phyloP scores from a whole-genome alignment of 2,329 filamentous ascomycete genomes.

The Exserohilum turcica region DNA sequence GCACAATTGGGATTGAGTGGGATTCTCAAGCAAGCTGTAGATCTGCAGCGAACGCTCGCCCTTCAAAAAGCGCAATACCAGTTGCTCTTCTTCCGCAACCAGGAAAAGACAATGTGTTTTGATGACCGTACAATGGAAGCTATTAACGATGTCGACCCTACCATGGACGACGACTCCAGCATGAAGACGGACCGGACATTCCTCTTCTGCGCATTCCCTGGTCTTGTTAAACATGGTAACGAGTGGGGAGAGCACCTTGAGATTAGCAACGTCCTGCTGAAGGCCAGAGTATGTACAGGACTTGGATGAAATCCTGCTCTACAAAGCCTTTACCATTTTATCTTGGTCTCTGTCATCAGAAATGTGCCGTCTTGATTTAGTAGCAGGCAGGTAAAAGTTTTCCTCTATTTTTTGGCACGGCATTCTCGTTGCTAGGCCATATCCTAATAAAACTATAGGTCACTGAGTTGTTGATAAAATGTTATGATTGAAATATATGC shows the following conservation, averaged over 20 bases:
- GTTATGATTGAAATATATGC: no score
- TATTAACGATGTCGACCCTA: conserved; percentile 33
- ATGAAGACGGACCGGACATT: conserved; percentile 22
- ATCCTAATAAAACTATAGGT: no score
- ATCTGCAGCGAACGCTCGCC: conserved; percentile 34
- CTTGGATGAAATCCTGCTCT: no score
- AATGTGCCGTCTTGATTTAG: no score
- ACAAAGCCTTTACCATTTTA: no score
- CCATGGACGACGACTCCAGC: conserved; percentile 31
- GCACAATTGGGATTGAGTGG: conserved; percentile 26
- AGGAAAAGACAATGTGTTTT: conserved; percentile 14
- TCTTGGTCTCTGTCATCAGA: no score
- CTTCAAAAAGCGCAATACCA: conserved; percentile 41
- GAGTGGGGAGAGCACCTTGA: conserved; percentile 34
- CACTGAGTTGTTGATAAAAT: no score
- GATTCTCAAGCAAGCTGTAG: conserved; percentile 32
- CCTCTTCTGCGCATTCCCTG: conserved; percentile 42
- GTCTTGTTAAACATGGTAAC: conserved; percentile 38
- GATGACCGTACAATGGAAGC: conserved; percentile 39
- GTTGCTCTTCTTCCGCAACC: conserved; percentile 30
- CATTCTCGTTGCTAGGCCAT: no score
- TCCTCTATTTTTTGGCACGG: no score
- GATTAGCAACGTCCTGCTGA: conserved; percentile 36
- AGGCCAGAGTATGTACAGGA: conserved; percentile 39
- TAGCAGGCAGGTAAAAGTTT: no score